Percentiles rank a stretch among this genome's conserved stretches.
These are phyloP conservation scores for Alternaria viburni DNA, from an alignment of 2,329 filamentous ascomycete species.

Conservation along the genomic window DNA sequence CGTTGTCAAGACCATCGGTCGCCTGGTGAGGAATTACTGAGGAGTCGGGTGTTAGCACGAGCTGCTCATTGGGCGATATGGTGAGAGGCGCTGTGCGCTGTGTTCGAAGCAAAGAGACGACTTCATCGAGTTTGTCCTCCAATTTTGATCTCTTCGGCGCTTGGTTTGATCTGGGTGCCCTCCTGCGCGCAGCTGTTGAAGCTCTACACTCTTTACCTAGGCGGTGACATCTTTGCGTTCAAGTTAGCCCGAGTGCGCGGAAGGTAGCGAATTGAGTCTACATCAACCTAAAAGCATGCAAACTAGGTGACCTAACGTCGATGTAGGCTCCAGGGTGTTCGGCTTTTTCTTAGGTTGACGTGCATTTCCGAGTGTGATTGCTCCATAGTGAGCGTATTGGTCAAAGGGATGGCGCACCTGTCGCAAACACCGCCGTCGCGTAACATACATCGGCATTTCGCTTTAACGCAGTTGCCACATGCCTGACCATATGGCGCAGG, in stretches of 20 bases:
- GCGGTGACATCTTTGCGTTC: constrained; percentile 20
- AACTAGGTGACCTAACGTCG: background rate
- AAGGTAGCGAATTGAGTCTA: background rate
- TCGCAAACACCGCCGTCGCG: constrained; percentile 24
- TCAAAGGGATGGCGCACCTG: constrained; percentile 19
- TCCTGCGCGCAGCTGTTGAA: constrained; percentile 15
- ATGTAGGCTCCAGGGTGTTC: background rate
- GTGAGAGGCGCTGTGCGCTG: constrained; percentile 7
- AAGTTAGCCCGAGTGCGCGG: background rate
- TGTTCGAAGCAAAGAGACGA: constrained; percentile 36
- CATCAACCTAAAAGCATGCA: background rate
- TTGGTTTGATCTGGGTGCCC: constrained; percentile 2
- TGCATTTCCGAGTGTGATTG: no score
- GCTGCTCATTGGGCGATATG: background rate
- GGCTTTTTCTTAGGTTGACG: no score
- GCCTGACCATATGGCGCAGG: constrained; percentile 36
- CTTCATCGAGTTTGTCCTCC: constrained; percentile 41
- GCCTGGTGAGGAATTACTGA: background rate
- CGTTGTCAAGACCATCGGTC: background rate
- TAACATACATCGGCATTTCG: constrained; percentile 35
- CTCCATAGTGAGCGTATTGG: background rate
- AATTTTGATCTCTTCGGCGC: constrained; percentile 22
- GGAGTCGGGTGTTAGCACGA: constrained; percentile 15
- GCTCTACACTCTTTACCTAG: constrained; percentile 20
- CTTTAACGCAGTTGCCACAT: constrained; percentile 31